These are phyloP conservation scores for Straminergon stramineum DNA, from an alignment of 225 moss, liverwort and hornwort species.

Conservation along the genomic window DNA sequence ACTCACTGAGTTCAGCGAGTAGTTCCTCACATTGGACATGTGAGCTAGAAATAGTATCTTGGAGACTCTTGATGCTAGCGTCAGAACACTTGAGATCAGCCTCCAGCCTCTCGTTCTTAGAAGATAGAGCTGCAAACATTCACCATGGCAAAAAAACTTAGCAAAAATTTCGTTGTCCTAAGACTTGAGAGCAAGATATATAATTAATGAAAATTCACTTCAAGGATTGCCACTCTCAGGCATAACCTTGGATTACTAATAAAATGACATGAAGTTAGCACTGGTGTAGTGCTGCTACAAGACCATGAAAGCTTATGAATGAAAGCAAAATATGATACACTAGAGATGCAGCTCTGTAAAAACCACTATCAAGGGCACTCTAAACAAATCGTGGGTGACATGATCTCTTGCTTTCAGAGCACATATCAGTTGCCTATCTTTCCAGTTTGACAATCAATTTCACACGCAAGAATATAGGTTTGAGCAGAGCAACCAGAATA, in stretches of 20 bases:
- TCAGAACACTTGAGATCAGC: conserved; percentile 6
- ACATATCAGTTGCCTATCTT: background rate
- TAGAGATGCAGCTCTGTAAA: background rate
- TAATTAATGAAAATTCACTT: background rate
- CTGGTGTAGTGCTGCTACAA: background rate
- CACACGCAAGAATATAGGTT: background rate
- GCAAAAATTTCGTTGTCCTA: background rate
- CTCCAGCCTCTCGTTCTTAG: conserved; percentile 13
- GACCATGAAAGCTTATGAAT: background rate
- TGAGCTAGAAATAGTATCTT: conserved; percentile 22
- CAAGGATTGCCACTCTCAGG: background rate
- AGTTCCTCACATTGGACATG: conserved; percentile 26
- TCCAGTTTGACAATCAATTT: background rate
- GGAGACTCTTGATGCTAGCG: conserved; percentile 11
- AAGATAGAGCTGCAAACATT: conserved; percentile 20
- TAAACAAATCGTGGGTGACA: background rate
- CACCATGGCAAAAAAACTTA: background rate
- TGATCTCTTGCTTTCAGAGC: background rate
- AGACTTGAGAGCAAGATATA: background rate
- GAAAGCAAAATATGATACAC: background rate
- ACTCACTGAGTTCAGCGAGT: conserved; percentile 11
- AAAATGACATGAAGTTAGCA: background rate
- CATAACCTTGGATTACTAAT: background rate
- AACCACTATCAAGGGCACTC: background rate
- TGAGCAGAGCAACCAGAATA: background rate